Conservation (phyloP, 805 yeast genomes). For the Lipomyces japonicus region DNA sequence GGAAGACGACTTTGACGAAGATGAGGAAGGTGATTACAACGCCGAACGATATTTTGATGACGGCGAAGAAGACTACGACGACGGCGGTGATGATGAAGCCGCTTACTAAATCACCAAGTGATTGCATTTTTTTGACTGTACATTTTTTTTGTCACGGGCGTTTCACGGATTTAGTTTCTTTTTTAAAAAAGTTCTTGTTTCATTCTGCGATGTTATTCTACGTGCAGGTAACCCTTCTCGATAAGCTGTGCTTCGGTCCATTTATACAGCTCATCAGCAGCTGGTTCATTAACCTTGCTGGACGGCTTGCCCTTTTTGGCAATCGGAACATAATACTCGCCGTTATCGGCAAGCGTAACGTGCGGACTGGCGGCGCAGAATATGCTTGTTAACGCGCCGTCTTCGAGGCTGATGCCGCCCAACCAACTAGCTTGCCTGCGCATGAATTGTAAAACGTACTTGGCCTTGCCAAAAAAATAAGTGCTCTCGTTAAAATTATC, state of each 20-base stretch:
- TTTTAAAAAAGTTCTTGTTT: too few species aligned
- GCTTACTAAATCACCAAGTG: too few species aligned
- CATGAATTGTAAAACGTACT: background rate
- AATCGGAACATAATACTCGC: constrained; percentile 18
- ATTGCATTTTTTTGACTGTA: too few species aligned
- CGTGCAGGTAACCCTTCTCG: constrained; percentile 9
- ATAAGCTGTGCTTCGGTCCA: constrained; percentile 20
- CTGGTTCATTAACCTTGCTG: constrained; percentile 2
- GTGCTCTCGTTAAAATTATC: background rate
- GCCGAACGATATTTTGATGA: constrained; percentile 32
- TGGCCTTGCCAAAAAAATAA: constrained; percentile 9
- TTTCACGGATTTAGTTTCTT: too few species aligned
- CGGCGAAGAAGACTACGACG: constrained; percentile 31
- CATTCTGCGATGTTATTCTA: background rate
- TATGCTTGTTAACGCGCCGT: constrained; percentile 19
- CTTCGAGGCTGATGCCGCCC: constrained; percentile 17
- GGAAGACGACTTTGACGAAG: constrained; percentile 33
- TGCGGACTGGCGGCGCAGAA: constrained; percentile 16
- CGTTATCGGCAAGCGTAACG: constrained; percentile 17
- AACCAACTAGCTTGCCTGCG: background rate
- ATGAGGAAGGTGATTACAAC: constrained; percentile 33
- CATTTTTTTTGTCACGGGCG: too few species aligned
- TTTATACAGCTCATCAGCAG: constrained; percentile 14
- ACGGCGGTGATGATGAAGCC: constrained; percentile 32
- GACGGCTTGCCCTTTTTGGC: constrained; percentile 9